Evolutionary conservation across 805 yeast species (phyloP).

Genomic region (Wickerhamomyces queroliae): DNA sequence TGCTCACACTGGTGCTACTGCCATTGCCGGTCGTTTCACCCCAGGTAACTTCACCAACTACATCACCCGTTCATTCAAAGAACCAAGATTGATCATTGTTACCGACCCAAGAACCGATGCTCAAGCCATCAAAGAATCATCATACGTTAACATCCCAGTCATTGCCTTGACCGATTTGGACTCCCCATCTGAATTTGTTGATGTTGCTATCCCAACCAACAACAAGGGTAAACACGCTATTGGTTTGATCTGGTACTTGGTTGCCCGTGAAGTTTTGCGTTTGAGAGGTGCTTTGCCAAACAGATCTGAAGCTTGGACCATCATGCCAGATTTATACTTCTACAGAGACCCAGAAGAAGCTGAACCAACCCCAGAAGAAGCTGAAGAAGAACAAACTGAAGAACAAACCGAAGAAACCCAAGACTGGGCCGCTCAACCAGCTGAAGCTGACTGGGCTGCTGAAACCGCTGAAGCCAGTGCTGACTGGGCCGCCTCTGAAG

Average conservation of each 20-base stretch:
- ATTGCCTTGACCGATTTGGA: conserved; percentile 98
- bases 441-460: conserved; percentile 76
- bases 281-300: conserved; percentile 95
- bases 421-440: conserved; percentile 66
- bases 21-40: conserved; percentile 99
- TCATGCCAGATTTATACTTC: conserved; percentile 99
- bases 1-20: conserved; percentile 99
- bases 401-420: conserved; percentile 62
- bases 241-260: conserved; percentile 99
- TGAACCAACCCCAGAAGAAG: conserved; percentile 67
- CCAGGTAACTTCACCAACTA: conserved; percentile 99
- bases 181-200: conserved; percentile 98
- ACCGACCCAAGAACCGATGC: conserved; percentile 99
- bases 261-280: conserved; percentile 99
- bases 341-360: conserved; percentile 99
- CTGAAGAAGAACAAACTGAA: conserved; percentile 46
- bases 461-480: conserved; percentile 58
- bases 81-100: conserved; percentile 98
- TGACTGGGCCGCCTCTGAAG: conserved; percentile 46
- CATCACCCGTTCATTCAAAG: conserved; percentile 99
- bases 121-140: conserved; percentile 99
- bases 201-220: conserved; percentile 99
- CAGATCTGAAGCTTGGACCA: conserved; percentile 97
- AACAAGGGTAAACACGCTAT: conserved; percentile 99
- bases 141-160: conserved; percentile 99